phyloP scores from a whole-genome alignment of 306 rosid species.

The Cucurbita moschata region DNA sequence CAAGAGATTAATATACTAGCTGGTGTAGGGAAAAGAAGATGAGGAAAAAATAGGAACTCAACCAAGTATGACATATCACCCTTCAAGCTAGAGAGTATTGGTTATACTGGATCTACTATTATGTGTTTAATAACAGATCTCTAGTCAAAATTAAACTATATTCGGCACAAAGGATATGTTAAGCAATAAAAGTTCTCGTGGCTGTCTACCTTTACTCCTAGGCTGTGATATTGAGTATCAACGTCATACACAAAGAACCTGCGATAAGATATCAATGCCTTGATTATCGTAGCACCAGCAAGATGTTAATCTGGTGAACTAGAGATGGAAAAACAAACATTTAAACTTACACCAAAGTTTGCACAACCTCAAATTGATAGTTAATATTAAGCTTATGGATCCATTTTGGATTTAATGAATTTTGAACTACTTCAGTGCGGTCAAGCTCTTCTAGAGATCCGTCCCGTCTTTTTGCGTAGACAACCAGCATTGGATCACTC shows the following conservation, averaged over 20 bases:
- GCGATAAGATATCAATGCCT: slow-evolving; percentile 18
- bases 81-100: background rate
- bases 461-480: slow-evolving; percentile 61
- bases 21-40: background rate
- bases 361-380: slow-evolving; percentile 82
- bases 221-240: slow-evolving; percentile 73
- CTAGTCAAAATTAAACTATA: background rate
- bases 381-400: slow-evolving; percentile 55
- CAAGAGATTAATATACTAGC: background rate
- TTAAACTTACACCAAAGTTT: slow-evolving; percentile 78
- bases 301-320: slow-evolving; percentile 11
- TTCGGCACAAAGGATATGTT: background rate
- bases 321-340: slow-evolving; percentile 16
- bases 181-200: background rate
- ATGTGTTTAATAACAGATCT: background rate
- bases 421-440: slow-evolving; percentile 83
- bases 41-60: background rate
- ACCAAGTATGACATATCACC: background rate
- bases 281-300: slow-evolving; percentile 21
- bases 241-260: slow-evolving; percentile 83
- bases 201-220: slow-evolving; percentile 60
- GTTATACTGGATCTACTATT: background rate
- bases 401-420: slow-evolving; percentile 82
- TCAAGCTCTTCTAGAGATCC: slow-evolving; percentile 69
- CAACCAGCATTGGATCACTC: slow-evolving; percentile 91